phyloP scores from a whole-genome alignment of 2,329 filamentous ascomycete genomes.

The Elsinoe arachidis region DNA sequence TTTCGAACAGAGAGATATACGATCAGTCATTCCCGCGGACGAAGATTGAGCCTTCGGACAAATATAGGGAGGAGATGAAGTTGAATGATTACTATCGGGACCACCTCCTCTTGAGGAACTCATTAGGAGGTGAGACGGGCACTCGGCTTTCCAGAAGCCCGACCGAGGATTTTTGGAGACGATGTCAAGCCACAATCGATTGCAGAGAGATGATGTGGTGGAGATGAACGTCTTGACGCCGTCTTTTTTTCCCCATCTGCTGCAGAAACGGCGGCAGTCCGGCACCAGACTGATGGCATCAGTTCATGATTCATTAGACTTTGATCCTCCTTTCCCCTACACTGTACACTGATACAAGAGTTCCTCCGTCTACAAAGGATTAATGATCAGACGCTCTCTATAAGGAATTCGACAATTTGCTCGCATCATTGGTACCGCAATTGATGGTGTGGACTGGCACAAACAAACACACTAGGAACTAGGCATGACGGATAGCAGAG shows the following conservation, averaged over 20 bases:
- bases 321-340: neutral
- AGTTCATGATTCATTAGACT: constrained; percentile 5
- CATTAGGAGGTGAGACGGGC: neutral
- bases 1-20: neutral
- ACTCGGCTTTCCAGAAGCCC: neutral
- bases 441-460: neutral
- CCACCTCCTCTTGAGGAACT: neutral
- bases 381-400: neutral
- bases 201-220: neutral
- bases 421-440: neutral
- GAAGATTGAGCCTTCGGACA: neutral
- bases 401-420: neutral
- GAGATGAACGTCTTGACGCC: neutral
- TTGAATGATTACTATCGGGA: neutral
- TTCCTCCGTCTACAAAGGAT: neutral
- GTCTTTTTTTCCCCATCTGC: neutral
- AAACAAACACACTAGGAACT: neutral
- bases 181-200: neutral
- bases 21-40: neutral
- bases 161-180: neutral
- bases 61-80: neutral
- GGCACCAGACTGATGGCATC: neutral
- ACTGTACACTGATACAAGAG: neutral
- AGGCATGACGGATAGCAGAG: constrained; percentile 4
- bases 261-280: neutral